These are phyloP conservation scores for Arthroderma sp. DNA, from an alignment of 2,329 filamentous ascomycete genomes.

Conservation along the genomic window DNA sequence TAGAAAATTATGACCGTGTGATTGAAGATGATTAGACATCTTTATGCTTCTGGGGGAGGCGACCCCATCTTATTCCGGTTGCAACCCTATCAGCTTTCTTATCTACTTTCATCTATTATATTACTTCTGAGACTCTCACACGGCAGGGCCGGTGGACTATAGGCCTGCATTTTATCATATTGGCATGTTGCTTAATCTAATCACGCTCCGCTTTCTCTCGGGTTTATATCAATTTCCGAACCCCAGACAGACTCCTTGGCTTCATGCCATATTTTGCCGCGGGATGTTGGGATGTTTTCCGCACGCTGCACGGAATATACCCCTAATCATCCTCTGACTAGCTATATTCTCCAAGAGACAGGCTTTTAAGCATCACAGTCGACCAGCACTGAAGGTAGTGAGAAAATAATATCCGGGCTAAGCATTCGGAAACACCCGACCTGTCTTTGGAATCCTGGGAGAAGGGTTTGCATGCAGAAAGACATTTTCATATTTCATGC, in stretches of 20 bases:
- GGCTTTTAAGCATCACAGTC: background rate
- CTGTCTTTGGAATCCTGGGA: background rate
- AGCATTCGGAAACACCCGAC: slow-evolving; percentile 2
- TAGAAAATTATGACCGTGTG: background rate
- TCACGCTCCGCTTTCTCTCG: background rate
- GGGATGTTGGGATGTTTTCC: background rate
- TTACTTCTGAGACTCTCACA: background rate
- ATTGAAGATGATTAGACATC: background rate
- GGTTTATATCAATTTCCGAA: slow-evolving; percentile 5
- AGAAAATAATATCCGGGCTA: background rate
- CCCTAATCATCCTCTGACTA: background rate
- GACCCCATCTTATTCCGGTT: background rate
- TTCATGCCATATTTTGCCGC: background rate
- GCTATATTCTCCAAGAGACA: background rate
- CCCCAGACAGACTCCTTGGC: background rate
- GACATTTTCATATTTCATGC: background rate
- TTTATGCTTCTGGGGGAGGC: background rate
- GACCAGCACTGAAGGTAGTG: background rate
- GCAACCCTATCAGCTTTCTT: background rate
- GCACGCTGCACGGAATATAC: background rate
- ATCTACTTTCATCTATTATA: background rate
- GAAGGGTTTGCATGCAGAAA: background rate
- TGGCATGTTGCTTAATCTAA: background rate
- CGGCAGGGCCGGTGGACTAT: background rate
- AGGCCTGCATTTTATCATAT: background rate